Conservation (phyloP, 2,329 filamentous ascomycete species). For the Xylariaceae sp. region DNA sequence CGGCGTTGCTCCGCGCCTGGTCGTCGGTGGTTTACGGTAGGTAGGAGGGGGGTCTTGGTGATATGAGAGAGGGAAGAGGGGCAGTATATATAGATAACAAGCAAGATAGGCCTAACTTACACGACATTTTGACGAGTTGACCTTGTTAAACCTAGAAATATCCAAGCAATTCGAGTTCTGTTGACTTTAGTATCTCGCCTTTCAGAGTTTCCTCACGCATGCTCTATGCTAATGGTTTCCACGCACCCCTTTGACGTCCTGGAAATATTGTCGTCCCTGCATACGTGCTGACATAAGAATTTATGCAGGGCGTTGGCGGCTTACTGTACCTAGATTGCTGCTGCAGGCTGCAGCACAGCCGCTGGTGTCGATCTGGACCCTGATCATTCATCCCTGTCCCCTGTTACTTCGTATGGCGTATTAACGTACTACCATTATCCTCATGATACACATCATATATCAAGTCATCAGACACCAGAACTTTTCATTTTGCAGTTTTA, state of each 20-base stretch:
- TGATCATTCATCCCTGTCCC: too few relatives aligned
- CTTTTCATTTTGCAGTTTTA: not conserved
- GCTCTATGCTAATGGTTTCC: too few relatives aligned
- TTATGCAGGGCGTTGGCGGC: conserved; percentile 1
- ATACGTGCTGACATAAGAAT: conserved; percentile 24
- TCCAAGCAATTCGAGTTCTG: not conserved
- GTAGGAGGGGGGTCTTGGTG: not conserved
- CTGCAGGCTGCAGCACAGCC: conserved; percentile 19
- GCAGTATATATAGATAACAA: not conserved
- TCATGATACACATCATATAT: not conserved
- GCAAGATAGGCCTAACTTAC: conserved; percentile 31
- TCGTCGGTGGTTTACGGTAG: not conserved
- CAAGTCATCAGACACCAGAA: not conserved
- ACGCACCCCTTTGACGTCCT: not conserved
- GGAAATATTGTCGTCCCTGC: conserved; percentile 7
- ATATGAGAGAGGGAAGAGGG: not conserved
- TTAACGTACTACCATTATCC: too few relatives aligned
- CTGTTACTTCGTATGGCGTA: too few relatives aligned
- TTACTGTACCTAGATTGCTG: conserved; percentile 4
- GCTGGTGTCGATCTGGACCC: too few relatives aligned
- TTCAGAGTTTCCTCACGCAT: not conserved
- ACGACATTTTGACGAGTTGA: conserved; percentile 32
- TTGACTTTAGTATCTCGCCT: not conserved
- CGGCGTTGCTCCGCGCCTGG: too few relatives aligned
- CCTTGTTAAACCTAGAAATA: not conserved